phyloP scores from a whole-genome alignment of 2,329 filamentous ascomycete species.

The Lachnellula cervina region DNA sequence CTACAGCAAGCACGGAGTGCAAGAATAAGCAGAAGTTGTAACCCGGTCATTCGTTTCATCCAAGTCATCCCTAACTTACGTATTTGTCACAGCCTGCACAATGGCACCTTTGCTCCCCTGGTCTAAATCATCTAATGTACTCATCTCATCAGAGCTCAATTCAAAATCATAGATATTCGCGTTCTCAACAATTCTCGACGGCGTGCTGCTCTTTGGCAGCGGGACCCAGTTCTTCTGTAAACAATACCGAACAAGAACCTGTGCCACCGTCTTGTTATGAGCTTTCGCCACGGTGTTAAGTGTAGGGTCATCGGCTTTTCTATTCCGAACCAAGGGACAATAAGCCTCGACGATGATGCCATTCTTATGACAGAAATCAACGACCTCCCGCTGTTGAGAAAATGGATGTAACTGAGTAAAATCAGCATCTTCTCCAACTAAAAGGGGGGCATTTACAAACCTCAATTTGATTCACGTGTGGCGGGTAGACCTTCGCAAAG shows the following conservation, averaged over 20 bases:
- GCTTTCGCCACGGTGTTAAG: slow-evolving; percentile 53
- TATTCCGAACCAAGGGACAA: slow-evolving; percentile 52
- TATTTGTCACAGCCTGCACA: slow-evolving; percentile 27
- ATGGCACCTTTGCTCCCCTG: slow-evolving; percentile 40
- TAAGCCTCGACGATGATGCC: slow-evolving; percentile 51
- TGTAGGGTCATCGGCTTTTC: slow-evolving; percentile 55
- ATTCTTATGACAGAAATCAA: slow-evolving; percentile 42
- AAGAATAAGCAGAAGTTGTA: no score
- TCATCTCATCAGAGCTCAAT: slow-evolving; percentile 53
- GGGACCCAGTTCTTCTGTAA: slow-evolving; percentile 67
- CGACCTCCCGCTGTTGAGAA: slow-evolving; percentile 55
- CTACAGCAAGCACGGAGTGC: no score
- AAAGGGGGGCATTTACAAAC: slow-evolving; percentile 55
- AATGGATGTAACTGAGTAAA: slow-evolving; percentile 64
- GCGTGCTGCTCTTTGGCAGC: slow-evolving; percentile 60
- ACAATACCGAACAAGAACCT: slow-evolving; percentile 64
- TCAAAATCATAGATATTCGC: slow-evolving; percentile 57
- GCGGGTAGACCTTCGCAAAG: slow-evolving; percentile 63
- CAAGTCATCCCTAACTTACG: no score
- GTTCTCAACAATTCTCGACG: slow-evolving; percentile 55
- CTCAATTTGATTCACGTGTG: slow-evolving; percentile 68
- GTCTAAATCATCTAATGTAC: slow-evolving; percentile 45
- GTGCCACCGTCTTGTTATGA: slow-evolving; percentile 55
- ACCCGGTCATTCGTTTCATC: no score
- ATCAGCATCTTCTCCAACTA: not conserved